Base-by-base conservation (phyloP, 2,329 filamentous ascomycete species). In the Leptodontidium sp. region DNA sequence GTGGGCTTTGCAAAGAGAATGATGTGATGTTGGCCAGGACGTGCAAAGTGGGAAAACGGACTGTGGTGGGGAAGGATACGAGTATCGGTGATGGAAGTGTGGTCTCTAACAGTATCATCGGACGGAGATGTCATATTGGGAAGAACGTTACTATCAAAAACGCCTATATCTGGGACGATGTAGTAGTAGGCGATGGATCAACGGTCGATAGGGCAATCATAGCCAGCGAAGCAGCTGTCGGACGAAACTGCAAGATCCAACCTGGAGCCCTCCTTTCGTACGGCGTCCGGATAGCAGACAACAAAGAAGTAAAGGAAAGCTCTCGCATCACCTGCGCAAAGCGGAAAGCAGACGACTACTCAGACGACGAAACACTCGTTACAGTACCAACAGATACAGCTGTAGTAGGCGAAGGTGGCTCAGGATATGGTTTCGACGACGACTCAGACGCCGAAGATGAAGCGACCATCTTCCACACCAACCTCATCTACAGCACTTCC, bases 101-200 rank as follows among this genome's bases (percentile, higher is more conserved):
- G 0, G 86, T 99, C 40, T 84, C 84, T 9, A 91, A 92, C 79
- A 94, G 91, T 75, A 88, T 96, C 58, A 89, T 99, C 69, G 96
- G 96, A 40, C 88, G 91, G 70, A 87, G 92, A 73, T 98, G 95
- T 81, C 90, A 89, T 72, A 96, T 99, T 73, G 96, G 96, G 7
- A 90, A 88, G 73, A 93, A 96, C 72, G 94, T 96, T 35, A 87
- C 84, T 47, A 88, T 99, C 70, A 86, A 92, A 59, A 87, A 93
- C 73, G 91, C 93, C 26, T 95, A 93, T 75, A 88, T 99, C 71
- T 98, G 95, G 94, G 93, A 98, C 75, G 88, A 94, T 74, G 89
- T 89, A 0, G 87, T 86, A 5, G 88, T 99, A 73, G 91, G 89
- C 1, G 93, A 98, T 76, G 90, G 90, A 24, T 85, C 91, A 17